Conservation (phyloP, 2,329 filamentous ascomycete genomes). For the Leptographium wingfieldii region DNA sequence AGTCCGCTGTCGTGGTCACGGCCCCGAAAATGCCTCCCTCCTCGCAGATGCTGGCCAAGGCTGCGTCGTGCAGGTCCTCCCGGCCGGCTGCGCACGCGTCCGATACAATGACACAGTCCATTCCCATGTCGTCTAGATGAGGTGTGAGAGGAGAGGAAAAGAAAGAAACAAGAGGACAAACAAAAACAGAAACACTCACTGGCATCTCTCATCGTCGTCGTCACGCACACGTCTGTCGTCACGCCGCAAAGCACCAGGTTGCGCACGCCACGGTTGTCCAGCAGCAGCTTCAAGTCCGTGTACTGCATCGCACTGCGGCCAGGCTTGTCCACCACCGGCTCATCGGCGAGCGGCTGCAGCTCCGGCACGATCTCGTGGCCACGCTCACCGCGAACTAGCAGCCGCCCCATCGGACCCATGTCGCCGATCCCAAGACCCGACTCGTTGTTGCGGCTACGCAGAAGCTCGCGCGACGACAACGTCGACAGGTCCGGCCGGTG, state of each 20-base stretch:
- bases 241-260: slow-evolving; percentile 8
- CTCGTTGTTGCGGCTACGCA: slow-evolving; percentile 6
- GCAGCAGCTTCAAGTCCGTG: slow-evolving; percentile 7
- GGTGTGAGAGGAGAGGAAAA: not conserved
- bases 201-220: slow-evolving; percentile 5
- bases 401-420: slow-evolving; percentile 5
- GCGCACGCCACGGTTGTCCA: slow-evolving; percentile 3
- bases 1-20: not conserved
- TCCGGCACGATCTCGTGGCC: slow-evolving; percentile 7
- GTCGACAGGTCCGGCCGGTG: slow-evolving; percentile 8
- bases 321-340: slow-evolving; percentile 8
- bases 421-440: slow-evolving; percentile 5
- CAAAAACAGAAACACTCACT: not conserved
- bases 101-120: slow-evolving; percentile 7
- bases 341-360: not conserved
- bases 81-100: slow-evolving; percentile 6
- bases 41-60: slow-evolving; percentile 4
- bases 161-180: not conserved
- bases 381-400: slow-evolving; percentile 7
- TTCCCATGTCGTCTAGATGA: slow-evolving; percentile 5
- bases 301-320: slow-evolving; percentile 5
- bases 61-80: slow-evolving; percentile 5
- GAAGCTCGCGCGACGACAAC: slow-evolving; percentile 1
- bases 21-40: slow-evolving; percentile 10
- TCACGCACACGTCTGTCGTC: slow-evolving; percentile 8